These are phyloP conservation scores for Rhodamnia argentea DNA, from an alignment of 345 rosid genomes.

Conservation along the genomic window DNA sequence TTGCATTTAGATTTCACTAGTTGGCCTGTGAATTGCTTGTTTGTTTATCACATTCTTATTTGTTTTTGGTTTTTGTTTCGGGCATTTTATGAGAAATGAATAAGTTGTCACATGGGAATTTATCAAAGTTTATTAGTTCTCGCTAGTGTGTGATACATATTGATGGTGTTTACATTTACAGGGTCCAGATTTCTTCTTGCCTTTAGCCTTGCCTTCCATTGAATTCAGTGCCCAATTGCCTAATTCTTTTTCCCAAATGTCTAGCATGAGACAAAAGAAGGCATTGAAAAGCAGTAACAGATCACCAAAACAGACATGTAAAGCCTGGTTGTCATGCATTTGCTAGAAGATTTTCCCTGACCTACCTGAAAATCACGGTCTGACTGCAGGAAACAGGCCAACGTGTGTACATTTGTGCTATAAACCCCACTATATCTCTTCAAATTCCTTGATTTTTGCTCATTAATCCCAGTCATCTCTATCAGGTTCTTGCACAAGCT, in stretches of 20 bases:
- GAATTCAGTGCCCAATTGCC: neutral
- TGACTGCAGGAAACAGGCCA: neutral
- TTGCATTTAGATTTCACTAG: neutral
- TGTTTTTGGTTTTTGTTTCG: neutral
- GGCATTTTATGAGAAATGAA: neutral
- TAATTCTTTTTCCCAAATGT: neutral
- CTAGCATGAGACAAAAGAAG: neutral
- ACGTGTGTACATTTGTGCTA: neutral
- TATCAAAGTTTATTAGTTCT: neutral
- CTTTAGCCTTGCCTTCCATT: neutral
- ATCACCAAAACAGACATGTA: neutral
- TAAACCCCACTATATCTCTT: neutral
- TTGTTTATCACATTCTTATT: neutral
- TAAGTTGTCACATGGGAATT: neutral
- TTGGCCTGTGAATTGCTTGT: neutral
- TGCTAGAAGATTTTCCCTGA: neutral
- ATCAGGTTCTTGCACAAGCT: neutral
- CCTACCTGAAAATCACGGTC: neutral
- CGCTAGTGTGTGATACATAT: neutral
- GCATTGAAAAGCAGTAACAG: neutral
- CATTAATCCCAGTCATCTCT: neutral
- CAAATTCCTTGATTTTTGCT: neutral
- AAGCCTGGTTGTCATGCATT: neutral
- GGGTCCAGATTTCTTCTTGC: neutral
- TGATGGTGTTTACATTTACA: neutral